Percentiles rank a stretch among this genome's conserved stretches.
These are phyloP conservation scores for Skeletonema tropicum DNA, from an alignment of 108 stramenopile genomes.

Conservation along the genomic window DNA sequence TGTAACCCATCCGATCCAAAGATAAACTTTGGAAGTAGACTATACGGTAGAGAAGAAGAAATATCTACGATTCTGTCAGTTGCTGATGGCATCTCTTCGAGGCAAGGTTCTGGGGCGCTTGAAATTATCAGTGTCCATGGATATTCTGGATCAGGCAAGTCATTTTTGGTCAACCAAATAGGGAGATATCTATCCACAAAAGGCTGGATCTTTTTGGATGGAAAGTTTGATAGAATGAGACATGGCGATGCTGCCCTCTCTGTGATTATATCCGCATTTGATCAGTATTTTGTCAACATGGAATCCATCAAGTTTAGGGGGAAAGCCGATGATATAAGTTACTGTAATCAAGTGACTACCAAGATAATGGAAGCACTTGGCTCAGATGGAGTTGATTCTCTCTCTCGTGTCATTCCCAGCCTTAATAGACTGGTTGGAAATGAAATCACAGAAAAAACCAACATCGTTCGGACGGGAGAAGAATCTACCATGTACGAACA, in stretches of 20 bases:
- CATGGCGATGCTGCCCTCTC: not conserved
- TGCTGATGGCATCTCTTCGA: not conserved
- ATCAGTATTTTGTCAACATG: not conserved
- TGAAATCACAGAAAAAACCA: not conserved
- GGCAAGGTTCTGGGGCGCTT: not conserved
- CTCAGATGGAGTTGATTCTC: not conserved
- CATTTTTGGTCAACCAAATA: slow-evolving; percentile 8
- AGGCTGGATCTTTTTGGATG: not conserved
- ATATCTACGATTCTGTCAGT: not conserved
- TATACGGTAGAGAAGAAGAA: not conserved
- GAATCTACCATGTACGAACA: not conserved
- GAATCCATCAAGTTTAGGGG: not conserved
- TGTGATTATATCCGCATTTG: not conserved
- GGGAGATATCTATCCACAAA: not conserved
- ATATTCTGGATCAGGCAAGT: slow-evolving; percentile 7
- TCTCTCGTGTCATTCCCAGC: not conserved
- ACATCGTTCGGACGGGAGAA: not conserved
- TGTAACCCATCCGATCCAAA: slow-evolving; percentile 2
- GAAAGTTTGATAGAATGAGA: not conserved
- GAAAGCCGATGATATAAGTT: not conserved
- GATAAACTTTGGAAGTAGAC: not conserved
- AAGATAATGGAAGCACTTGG: not conserved
- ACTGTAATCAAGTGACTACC: not conserved
- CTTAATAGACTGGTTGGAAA: not conserved
- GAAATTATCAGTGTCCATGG: not conserved